Conservation (phyloP, 805 yeast species). For the Priceomyces castillae region DNA sequence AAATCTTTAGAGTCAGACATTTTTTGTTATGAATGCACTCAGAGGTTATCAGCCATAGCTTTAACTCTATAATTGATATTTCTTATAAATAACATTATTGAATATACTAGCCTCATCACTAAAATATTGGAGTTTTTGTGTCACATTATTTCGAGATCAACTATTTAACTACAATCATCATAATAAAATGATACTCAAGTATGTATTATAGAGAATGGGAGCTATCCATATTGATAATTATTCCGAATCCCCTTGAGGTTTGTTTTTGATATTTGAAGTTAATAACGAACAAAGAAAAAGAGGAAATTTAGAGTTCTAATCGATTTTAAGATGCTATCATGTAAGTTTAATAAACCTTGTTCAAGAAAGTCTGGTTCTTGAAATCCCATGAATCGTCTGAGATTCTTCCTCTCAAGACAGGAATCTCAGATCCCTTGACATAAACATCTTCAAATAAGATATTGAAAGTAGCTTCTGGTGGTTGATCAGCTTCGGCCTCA, state of each 20-base stretch:
- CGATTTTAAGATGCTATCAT: background rate
- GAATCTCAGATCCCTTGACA: slow-evolving; percentile 90
- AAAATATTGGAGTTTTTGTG: background rate
- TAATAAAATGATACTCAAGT: background rate
- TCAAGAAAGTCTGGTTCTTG: slow-evolving; percentile 46
- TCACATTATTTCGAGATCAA: background rate
- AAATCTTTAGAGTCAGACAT: slow-evolving; percentile 7
- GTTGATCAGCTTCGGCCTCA: slow-evolving; percentile 88
- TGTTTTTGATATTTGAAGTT: background rate
- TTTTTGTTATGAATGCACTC: background rate
- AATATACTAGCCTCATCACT: background rate
- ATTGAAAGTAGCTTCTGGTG: slow-evolving; percentile 94
- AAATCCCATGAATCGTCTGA: slow-evolving; percentile 93
- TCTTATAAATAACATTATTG: background rate
- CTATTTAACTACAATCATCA: too few species aligned
- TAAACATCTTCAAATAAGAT: slow-evolving; percentile 95
- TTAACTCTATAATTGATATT: too few species aligned
- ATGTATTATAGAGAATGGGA: background rate
- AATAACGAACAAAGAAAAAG: background rate
- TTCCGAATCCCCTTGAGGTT: background rate
- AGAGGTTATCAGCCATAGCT: background rate
- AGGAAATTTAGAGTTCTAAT: background rate
- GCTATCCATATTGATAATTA: background rate
- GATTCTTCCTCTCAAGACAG: slow-evolving; percentile 93
- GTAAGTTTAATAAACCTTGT: slow-evolving; percentile 41